phyloP scores from a whole-genome alignment of 2,329 filamentous ascomycete species.

The Ophiocordyceps camponoti-leonardi region DNA sequence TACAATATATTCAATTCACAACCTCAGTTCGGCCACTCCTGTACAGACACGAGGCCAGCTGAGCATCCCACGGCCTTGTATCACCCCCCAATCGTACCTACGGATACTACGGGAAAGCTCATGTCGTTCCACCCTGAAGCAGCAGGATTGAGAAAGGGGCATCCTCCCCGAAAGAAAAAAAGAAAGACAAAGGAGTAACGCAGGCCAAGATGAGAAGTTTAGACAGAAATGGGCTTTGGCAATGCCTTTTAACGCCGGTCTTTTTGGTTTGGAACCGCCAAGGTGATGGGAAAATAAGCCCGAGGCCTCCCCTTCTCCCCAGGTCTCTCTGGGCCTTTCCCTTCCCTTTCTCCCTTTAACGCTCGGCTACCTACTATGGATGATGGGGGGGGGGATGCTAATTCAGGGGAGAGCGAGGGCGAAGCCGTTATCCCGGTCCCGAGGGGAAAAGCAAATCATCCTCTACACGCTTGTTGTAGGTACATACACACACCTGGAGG shows the following conservation, averaged over 20 bases:
- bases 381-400: background rate
- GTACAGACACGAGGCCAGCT: background rate
- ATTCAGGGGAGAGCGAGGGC: background rate
- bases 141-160: too few species aligned
- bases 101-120: too few species aligned
- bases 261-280: too few species aligned
- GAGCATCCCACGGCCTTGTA: background rate
- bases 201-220: background rate
- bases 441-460: too few species aligned
- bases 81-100: background rate
- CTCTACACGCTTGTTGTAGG: background rate
- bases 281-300: too few species aligned
- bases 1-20: background rate
- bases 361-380: background rate
- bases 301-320: too few species aligned
- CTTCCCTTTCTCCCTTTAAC: background rate
- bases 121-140: too few species aligned
- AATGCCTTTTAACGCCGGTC: too few species aligned
- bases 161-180: background rate
- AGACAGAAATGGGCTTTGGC: background rate
- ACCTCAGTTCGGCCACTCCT: background rate
- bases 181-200: background rate
- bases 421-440: background rate
- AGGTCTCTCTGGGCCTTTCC: too few species aligned
- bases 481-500: too few species aligned